These are phyloP conservation scores for Solanum corneliomulleri DNA, from an alignment of 257 asterid genomes.

Conservation along the genomic window DNA sequence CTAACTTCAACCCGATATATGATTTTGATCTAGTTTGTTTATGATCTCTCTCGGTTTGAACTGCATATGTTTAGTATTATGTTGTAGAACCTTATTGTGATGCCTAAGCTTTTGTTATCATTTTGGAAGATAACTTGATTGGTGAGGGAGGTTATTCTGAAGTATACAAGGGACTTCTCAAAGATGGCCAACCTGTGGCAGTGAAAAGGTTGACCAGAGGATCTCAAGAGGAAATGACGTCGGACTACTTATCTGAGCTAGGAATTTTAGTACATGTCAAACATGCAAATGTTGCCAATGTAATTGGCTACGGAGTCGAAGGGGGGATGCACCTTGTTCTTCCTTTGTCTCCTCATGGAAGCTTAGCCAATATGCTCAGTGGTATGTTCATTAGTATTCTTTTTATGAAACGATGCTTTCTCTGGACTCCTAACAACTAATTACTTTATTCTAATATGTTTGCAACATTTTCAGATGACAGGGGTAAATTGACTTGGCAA, in stretches of 20 bases:
- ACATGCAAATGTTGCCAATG: conserved; percentile 78
- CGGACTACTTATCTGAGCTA: conserved; percentile 85
- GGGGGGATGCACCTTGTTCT: conserved; percentile 99
- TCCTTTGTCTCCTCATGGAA: conserved; percentile 90
- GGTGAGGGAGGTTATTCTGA: conserved; percentile 98
- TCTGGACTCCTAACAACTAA: neutral
- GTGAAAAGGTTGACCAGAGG: conserved; percentile 81
- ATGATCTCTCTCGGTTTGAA: neutral
- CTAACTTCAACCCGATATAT: neutral
- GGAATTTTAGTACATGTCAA: conserved; percentile 93
- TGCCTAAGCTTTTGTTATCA: neutral
- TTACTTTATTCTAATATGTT: neutral
- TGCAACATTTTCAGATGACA: conserved; percentile 25
- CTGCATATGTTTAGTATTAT: neutral
- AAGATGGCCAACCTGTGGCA: conserved; percentile 73
- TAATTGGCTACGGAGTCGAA: conserved; percentile 92
- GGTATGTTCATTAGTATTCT: conserved; percentile 22
- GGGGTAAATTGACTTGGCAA: conserved; percentile 49
- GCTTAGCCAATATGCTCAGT: conserved; percentile 64
- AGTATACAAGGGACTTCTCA: conserved; percentile 78
- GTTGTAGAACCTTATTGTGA: neutral
- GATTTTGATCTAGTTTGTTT: neutral
- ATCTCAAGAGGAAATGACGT: conserved; percentile 78
- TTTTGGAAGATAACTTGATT: conserved; percentile 53
- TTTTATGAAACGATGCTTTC: neutral